phyloP scores from a whole-genome alignment of 1,139 yeast genomes.

The Taiozyma sp. region DNA sequence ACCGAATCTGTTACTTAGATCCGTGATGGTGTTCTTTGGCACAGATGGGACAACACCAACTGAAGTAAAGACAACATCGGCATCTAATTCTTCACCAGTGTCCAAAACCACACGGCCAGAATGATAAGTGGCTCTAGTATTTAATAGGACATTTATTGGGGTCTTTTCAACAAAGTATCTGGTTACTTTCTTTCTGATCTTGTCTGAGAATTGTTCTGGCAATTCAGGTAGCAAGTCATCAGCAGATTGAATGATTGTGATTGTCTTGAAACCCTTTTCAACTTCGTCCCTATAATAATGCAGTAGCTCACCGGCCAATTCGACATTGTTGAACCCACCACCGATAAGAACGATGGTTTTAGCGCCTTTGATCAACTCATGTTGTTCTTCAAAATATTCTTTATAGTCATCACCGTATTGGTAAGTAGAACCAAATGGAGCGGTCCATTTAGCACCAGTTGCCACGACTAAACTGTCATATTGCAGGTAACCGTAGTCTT shows the following conservation, averaged over 20 bases:
- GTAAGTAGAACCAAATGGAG: constrained; percentile 13
- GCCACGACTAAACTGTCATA: constrained; percentile 22
- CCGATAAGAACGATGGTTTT: constrained; percentile 22
- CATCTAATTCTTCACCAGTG: constrained; percentile 9
- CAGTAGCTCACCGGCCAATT: constrained; percentile 22
- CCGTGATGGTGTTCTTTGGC: constrained; percentile 17
- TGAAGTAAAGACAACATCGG: constrained; percentile 15
- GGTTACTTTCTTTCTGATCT: constrained; percentile 6
- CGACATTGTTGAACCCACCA: constrained; percentile 23
- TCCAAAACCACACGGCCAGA: background rate
- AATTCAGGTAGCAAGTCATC: constrained; percentile 8
- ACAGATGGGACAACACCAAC: constrained; percentile 23
- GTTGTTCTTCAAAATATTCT: constrained; percentile 1
- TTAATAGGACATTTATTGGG: constrained; percentile 8
- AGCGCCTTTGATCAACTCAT: constrained; percentile 9
- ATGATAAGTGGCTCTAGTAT: constrained; percentile 7
- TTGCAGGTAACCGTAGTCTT: constrained; percentile 1
- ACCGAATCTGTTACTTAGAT: constrained; percentile 16
- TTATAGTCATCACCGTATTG: constrained; percentile 5
- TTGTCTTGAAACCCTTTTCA: constrained; percentile 11
- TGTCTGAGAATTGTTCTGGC: background rate
- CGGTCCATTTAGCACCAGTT: constrained; percentile 21
- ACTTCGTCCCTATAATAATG: constrained; percentile 7
- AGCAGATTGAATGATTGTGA: constrained; percentile 18
- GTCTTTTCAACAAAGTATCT: constrained; percentile 8